phyloP scores from a whole-genome alignment of 2,329 filamentous ascomycete genomes.

The Shiraia sp. region DNA sequence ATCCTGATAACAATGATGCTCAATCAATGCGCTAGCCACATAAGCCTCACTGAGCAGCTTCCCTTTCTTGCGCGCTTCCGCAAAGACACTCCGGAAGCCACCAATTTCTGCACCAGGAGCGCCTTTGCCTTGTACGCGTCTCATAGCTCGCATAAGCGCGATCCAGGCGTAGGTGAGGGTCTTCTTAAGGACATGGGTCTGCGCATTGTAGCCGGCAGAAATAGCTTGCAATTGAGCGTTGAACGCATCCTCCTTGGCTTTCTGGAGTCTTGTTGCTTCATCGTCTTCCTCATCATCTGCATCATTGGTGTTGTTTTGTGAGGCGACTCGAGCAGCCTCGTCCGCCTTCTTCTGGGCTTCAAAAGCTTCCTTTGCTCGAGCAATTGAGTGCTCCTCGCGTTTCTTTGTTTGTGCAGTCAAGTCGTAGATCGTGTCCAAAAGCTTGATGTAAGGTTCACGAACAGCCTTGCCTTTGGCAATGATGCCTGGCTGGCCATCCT shows the following conservation, averaged over 20 bases:
- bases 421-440: conserved; percentile 86
- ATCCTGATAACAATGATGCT: conserved; percentile 96
- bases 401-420: conserved; percentile 73
- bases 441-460: conserved; percentile 79
- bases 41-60: conserved; percentile 94
- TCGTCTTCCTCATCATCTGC: conserved; percentile 62
- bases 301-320: conserved; percentile 44
- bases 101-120: conserved; percentile 62
- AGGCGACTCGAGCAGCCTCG: conserved; percentile 42
- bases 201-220: conserved; percentile 68
- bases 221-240: conserved; percentile 60
- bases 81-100: conserved; percentile 86
- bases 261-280: conserved; percentile 35
- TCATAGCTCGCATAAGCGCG: conserved; percentile 88
- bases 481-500: conserved; percentile 73
- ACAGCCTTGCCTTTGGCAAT: conserved; percentile 71
- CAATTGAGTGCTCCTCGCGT: conserved; percentile 65
- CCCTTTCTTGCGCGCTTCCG: conserved; percentile 82
- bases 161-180: conserved; percentile 96
- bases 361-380: conserved; percentile 59
- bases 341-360: conserved; percentile 51
- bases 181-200: conserved; percentile 76
- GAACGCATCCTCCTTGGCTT: conserved; percentile 57
- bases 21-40: conserved; percentile 87
- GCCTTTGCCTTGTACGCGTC: conserved; percentile 84